Base-by-base conservation (phyloP, 805 yeast species). In the Starmerella riodocensis region DNA sequence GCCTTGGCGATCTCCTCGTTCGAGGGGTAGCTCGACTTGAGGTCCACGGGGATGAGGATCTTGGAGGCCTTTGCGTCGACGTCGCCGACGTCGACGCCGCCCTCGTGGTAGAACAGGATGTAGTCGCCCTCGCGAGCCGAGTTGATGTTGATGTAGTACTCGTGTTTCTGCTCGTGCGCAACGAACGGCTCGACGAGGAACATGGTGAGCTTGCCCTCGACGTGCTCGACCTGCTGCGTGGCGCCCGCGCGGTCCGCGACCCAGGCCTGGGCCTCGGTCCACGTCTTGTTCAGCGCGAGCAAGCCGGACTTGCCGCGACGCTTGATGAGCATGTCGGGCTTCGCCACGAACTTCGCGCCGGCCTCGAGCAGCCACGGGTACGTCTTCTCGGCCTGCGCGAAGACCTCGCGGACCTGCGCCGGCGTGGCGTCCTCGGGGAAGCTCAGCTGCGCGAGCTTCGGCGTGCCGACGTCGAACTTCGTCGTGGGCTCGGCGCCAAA, bases 71-170 rank as follows among this genome's bases (percentile, higher is more conserved):
- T 64, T 44, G 69, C 57, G 43, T 64, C 69, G 27, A 64, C 69
- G 39, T 64, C 69, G 23, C 69, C 69, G 22, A 64, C 69, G 39
- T 64, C 69, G 30, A 64, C 69, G 48, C 69, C 69, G 31, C 69
- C 69, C 53, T 65, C 69, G 53, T 64, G 67, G 57, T 64, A 64
- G 53, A 64, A 64, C 45, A 65, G 58, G 39, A 64, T 64, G 64
- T 64, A 60, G 58, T 64, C 69, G 17, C 69, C 69, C 48, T 64
- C 69, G 34, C 69, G 59, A 35, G 63, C 64, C 11, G 69, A 65
- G 62, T 65, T 63, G 53, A 64, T 64, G 57, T 65, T 65, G 56
- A 64, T 65, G 54, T 64, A 64, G 57, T 65, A 64, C 54, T 64
- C 69, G 48, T 60, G 61, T 48, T 60, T 42, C 54, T 66, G 69